These are phyloP conservation scores for Mycena metata DNA, from an alignment of 768 basidiomycete species.

Conservation along the genomic window DNA sequence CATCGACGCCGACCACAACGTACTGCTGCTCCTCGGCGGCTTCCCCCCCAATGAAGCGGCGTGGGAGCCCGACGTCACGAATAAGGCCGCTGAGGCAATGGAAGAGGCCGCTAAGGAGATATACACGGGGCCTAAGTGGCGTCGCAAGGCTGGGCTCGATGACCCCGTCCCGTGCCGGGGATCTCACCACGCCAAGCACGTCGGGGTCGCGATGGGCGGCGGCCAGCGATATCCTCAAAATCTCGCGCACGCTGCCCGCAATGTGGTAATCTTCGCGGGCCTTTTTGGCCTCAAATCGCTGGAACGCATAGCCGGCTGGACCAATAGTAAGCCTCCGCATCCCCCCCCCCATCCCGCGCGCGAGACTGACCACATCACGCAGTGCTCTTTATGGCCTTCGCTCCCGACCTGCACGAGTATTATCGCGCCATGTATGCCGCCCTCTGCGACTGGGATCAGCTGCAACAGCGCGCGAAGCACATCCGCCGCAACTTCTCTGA, in stretches of 20 bases:
- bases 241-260: not conserved
- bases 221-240: not conserved
- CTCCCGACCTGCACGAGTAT: not conserved
- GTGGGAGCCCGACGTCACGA: not conserved
- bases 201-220: constrained; percentile 4
- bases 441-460: too few relatives aligned
- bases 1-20: not conserved
- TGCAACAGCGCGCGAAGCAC: not conserved
- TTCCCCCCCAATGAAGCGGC: not conserved
- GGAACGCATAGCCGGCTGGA: constrained; percentile 11
- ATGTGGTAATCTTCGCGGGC: not conserved
- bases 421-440: too few relatives aligned
- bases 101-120: not conserved
- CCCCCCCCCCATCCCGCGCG: not conserved
- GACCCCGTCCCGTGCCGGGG: not conserved
- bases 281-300: constrained; percentile 1
- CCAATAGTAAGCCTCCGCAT: not conserved
- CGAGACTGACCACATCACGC: not conserved
- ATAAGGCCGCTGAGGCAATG: not conserved
- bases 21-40: constrained; percentile 1
- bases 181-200: not conserved
- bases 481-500: not conserved
- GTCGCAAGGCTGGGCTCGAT: not conserved
- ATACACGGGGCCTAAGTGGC: not conserved
- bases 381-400: not conserved